Base-by-base conservation (phyloP, 345 rosid species). In the Balakata baccata region DNA sequence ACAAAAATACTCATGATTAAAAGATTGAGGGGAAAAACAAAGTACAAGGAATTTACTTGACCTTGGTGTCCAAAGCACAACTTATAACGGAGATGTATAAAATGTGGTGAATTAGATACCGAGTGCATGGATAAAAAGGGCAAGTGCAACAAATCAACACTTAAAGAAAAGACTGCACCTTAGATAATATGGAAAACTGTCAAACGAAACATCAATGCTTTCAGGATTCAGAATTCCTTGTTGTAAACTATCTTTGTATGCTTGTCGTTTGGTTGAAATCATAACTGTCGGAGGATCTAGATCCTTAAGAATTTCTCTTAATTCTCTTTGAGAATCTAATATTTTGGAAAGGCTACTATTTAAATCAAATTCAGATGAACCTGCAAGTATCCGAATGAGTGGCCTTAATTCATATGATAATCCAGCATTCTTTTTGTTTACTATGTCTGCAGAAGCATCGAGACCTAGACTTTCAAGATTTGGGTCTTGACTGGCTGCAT, bases 171-270 rank as follows among this genome's bases (percentile, higher is more conserved):
- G 54, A 41, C 4, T 22, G 64, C 81, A 91, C 99, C 99, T 92
- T 72, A 96, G 74, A 71, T 79, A 96, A 72, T 96, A 96, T 23
- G 99, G 98, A 75, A 96, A 93, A 62, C 74, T 80, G 62, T 90
- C 92, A 56, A 93, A 89, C 66, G 99, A 86, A 79, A 91, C 86
- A 13, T 91, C 98, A 70, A 91, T 84, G 51, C 78, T 79, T 59
- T 86, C 83, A 60, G 96, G 85, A 80, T 73, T 80, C 45, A 91
- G 80, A 80, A 93, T 81, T 80, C 90, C 90, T 80, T 85, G 92
- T 71, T 73, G 86, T 66, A 96, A 73, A 84, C 87, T 84, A 58
- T 96, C 97, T 77, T 84, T 93, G 59, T 78, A 88, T 0, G 90
- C 85, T 75, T 91, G 90, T 59, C 90, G 85, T 81, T 89, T 85